phyloP scores from a whole-genome alignment of 2,329 filamentous ascomycete genomes.

The Davidsoniella neocaledoniae region DNA sequence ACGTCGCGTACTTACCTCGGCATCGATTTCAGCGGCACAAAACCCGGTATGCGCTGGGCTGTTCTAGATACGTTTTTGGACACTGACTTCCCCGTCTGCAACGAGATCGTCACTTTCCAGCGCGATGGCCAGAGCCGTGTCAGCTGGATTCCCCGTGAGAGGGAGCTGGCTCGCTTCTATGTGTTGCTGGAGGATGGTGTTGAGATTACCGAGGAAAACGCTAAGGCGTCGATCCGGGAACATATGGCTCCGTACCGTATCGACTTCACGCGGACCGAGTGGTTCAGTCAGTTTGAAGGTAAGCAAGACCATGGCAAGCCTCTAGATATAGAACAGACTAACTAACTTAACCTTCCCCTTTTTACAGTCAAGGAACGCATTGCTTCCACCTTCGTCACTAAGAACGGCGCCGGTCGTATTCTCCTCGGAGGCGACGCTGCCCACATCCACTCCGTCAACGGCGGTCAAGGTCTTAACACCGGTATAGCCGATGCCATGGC shows the following conservation, averaged over 20 bases:
- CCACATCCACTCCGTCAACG: slow-evolving; percentile 38
- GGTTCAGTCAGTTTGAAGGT: slow-evolving; percentile 34
- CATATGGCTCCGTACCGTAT: slow-evolving; percentile 28
- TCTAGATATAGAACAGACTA: slow-evolving; percentile 1
- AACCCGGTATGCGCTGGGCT: slow-evolving; percentile 33
- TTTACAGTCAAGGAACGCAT: slow-evolving; percentile 25
- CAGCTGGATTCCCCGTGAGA: slow-evolving; percentile 31
- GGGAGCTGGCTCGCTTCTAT: slow-evolving; percentile 24
- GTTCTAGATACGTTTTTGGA: slow-evolving; percentile 32
- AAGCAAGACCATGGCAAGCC: slow-evolving; percentile 10
- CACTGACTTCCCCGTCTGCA: slow-evolving; percentile 29
- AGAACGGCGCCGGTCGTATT: slow-evolving; percentile 23
- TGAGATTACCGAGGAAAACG: slow-evolving; percentile 23
- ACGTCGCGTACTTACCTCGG: slow-evolving; percentile 25
- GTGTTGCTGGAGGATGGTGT: slow-evolving; percentile 29
- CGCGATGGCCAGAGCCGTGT: slow-evolving; percentile 28
- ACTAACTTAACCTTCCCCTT: neutral
- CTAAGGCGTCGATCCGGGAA: slow-evolving; percentile 19
- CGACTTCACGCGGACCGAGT: slow-evolving; percentile 28
- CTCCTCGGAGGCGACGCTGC: slow-evolving; percentile 40
- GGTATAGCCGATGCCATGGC: slow-evolving; percentile 39
- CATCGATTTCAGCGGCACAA: slow-evolving; percentile 27
- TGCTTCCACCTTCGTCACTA: slow-evolving; percentile 20
- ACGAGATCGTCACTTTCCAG: slow-evolving; percentile 32
- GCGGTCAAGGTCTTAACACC: slow-evolving; percentile 42